Percentiles rank a stretch among this genome's conserved stretches.
Evolutionary conservation across 1,139 yeast species (phyloP).

Genomic region (Blastobotrys proliferans): DNA sequence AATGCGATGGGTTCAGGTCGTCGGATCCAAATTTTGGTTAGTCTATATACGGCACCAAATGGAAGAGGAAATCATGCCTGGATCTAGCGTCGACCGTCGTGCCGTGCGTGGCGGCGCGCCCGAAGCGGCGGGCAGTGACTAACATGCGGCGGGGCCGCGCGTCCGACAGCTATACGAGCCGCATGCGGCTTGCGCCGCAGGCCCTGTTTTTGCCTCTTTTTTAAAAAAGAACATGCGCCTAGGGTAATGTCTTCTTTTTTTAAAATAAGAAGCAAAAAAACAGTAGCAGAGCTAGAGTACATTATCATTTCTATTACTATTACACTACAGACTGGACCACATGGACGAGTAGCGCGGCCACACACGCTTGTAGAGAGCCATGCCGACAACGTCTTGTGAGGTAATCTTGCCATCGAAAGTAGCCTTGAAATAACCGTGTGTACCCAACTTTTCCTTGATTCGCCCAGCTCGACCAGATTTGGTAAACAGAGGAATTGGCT

Average conservation of each 20-base stretch:
- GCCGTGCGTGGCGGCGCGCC: too few relatives aligned
- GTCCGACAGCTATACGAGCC: not conserved
- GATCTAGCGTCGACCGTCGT: too few relatives aligned
- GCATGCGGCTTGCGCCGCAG: not conserved
- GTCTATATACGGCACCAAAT: slow-evolving; percentile 2
- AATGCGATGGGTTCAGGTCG: too few relatives aligned
- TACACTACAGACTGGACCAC: slow-evolving; percentile 8
- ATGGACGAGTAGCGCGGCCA: slow-evolving; percentile 56
- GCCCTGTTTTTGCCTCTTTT: too few relatives aligned
- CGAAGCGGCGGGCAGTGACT: too few relatives aligned
- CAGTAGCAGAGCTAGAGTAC: too few relatives aligned
- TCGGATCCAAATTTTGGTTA: too few relatives aligned
- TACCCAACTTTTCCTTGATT: slow-evolving; percentile 92
- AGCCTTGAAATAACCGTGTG: slow-evolving; percentile 97
- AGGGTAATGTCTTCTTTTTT: not conserved
- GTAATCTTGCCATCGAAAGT: slow-evolving; percentile 87
- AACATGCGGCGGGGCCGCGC: not conserved
- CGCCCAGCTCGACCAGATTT: slow-evolving; percentile 90
- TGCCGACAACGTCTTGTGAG: slow-evolving; percentile 89
- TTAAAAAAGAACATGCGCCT: not conserved
- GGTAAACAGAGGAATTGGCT: slow-evolving; percentile 88
- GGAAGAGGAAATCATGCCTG: not conserved
- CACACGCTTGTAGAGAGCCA: slow-evolving; percentile 89
- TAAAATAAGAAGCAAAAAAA: too few relatives aligned
- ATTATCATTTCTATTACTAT: not conserved